phyloP scores from a whole-genome alignment of 192 early-diverging fungal species.

The Podila epicladia region DNA sequence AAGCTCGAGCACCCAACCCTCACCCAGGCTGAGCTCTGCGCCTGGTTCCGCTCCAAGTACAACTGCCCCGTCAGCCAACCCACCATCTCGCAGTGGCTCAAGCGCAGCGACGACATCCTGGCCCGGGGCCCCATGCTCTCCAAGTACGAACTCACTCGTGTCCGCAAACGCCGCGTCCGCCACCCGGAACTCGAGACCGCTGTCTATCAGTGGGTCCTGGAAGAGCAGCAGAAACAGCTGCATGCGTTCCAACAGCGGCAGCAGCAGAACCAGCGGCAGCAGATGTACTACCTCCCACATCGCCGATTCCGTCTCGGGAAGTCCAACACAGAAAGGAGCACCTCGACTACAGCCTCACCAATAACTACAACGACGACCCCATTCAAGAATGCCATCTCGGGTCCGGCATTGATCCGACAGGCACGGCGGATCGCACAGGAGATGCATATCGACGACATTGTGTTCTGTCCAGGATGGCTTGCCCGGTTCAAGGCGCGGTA shows the following conservation, averaged over 20 bases:
- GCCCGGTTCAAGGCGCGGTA: conserved; percentile 39
- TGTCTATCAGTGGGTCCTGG: conserved; percentile 34
- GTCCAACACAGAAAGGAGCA: background rate
- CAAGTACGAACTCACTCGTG: conserved; percentile 22
- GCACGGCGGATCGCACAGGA: conserved; percentile 35
- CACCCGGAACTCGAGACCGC: conserved; percentile 39
- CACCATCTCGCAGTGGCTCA: conserved; percentile 39
- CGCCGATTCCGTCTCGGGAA: background rate
- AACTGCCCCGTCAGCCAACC: conserved; percentile 29
- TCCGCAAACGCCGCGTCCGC: conserved; percentile 35
- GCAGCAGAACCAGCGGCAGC: conserved; percentile 1
- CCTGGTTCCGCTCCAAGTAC: conserved; percentile 32
- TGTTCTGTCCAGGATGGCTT: conserved; percentile 46
- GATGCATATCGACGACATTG: conserved; percentile 33
- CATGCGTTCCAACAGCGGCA: conserved; percentile 3
- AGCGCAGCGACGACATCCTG: conserved; percentile 25
- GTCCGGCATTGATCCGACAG: conserved; percentile 19
- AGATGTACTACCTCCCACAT: background rate
- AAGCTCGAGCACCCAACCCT: conserved; percentile 35
- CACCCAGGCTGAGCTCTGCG: conserved; percentile 35
- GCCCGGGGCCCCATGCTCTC: conserved; percentile 7
- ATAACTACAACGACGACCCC: background rate
- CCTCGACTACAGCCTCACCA: background rate
- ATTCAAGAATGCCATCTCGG: conserved; percentile 8
- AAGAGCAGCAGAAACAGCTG: conserved; percentile 2